Evolutionary conservation across 2,329 filamentous ascomycete species (phyloP).

Genomic region (Alternaria dauci): DNA sequence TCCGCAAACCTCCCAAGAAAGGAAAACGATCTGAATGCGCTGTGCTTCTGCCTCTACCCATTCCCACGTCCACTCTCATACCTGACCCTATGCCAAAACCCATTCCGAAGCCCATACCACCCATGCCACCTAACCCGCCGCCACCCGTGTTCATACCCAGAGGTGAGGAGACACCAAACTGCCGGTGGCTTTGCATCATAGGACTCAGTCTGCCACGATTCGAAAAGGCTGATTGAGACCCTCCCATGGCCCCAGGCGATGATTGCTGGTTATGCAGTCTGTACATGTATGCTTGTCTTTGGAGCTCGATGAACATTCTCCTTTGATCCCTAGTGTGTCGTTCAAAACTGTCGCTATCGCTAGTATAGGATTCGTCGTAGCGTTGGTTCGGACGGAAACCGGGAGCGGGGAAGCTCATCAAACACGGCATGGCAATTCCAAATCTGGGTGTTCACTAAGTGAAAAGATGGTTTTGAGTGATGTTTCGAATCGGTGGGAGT

Average conservation of each 20-base stretch:
- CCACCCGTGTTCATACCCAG: slow-evolving; percentile 5
- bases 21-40: neutral
- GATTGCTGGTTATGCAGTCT: neutral
- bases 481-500: neutral
- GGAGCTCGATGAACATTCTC: neutral
- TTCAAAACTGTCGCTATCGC: neutral
- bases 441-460: neutral
- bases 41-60: neutral
- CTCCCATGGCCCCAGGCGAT: neutral
- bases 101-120: slow-evolving; percentile 10
- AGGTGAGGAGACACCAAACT: neutral
- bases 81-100: neutral
- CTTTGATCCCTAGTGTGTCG: neutral
- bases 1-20: neutral
- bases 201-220: neutral
- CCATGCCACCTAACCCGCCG: slow-evolving; percentile 4
- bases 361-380: neutral
- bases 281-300: slow-evolving; percentile 4
- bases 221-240: slow-evolving; percentile 1
- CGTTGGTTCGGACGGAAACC: neutral
- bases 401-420: neutral
- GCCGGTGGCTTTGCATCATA: slow-evolving; percentile 10
- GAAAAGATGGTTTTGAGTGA: neutral
- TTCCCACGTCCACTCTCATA: neutral
- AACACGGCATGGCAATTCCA: neutral